Percentiles rank a stretch among this genome's conserved stretches.
Conservation (phyloP, 2,329 filamentous ascomycete genomes). For the Penicillium frequentans region DNA sequence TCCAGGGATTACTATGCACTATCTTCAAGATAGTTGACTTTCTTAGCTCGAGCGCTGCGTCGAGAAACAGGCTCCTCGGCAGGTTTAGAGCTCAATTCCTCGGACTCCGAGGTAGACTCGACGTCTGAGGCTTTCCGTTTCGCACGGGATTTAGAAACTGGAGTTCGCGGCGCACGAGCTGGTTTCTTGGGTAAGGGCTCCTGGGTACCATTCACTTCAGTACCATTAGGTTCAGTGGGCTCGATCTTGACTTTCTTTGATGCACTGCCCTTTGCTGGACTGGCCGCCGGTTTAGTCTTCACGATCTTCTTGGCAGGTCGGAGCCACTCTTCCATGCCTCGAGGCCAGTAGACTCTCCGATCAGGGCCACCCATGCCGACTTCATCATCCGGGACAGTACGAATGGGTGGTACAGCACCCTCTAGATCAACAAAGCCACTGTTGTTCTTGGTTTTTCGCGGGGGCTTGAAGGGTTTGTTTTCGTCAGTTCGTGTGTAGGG, state of each 20-base stretch:
- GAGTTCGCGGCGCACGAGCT: constrained; percentile 15
- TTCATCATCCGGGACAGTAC: constrained; percentile 63
- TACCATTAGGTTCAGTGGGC: neutral
- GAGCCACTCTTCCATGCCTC: constrained; percentile 87
- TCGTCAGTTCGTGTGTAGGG: constrained; percentile 77
- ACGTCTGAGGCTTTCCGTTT: constrained; percentile 34
- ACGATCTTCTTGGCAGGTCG: constrained; percentile 69
- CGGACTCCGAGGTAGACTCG: constrained; percentile 27
- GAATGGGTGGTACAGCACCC: constrained; percentile 43
- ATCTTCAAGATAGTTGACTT: constrained; percentile 38
- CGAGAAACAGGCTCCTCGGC: constrained; percentile 16
- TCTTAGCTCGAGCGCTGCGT: constrained; percentile 34
- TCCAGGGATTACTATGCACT: constrained; percentile 16
- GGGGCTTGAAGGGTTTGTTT: constrained; percentile 57
- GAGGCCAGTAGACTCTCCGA: constrained; percentile 84
- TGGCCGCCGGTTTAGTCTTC: constrained; percentile 22
- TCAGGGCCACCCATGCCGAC: constrained; percentile 84
- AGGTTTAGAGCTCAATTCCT: neutral
- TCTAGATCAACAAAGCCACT: constrained; percentile 40
- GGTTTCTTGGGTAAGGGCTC: constrained; percentile 18
- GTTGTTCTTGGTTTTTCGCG: constrained; percentile 49
- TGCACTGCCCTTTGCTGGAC: constrained; percentile 18
- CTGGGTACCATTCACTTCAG: neutral
- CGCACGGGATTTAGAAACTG: constrained; percentile 18
- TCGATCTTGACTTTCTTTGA: constrained; percentile 24